A percentile compares a stretch with the other conserved stretches of the same genome.
These are phyloP conservation scores for Lycium barbarum DNA, from an alignment of 257 asterid genomes.

Conservation along the genomic window DNA sequence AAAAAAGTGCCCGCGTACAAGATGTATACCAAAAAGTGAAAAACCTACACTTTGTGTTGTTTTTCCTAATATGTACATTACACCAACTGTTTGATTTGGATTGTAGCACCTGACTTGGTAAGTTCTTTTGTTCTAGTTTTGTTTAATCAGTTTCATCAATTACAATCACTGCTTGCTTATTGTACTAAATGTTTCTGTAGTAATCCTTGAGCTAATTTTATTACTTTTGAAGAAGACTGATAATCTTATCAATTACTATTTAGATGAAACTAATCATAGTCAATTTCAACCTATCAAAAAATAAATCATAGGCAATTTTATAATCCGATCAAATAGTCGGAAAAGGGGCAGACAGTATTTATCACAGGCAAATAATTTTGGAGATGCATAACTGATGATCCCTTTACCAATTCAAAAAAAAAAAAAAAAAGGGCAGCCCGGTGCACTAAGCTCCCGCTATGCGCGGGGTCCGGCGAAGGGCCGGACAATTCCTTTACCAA, in stretches of 20 bases:
- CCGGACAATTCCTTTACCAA: background rate
- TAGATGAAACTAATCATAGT: background rate
- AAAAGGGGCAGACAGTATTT: background rate
- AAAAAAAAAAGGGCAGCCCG: background rate
- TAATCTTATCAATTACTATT: background rate
- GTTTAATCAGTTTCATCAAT: background rate
- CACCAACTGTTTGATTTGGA: background rate
- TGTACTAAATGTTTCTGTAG: background rate
- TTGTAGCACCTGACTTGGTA: background rate
- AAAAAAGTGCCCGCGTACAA: background rate
- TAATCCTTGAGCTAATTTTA: background rate
- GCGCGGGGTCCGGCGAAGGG: too few relatives aligned
- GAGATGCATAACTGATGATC: background rate
- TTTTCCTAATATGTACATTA: slow-evolving; percentile 7
- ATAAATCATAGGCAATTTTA: background rate
- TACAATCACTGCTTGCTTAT: background rate
- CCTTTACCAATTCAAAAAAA: too few relatives aligned
- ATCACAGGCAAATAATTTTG: background rate
- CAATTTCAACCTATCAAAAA: background rate
- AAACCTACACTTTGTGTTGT: background rate
- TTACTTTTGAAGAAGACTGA: background rate
- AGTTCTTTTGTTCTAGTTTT: background rate
- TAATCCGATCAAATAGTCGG: background rate
- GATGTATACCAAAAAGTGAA: background rate
- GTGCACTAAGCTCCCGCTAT: too few relatives aligned